A percentile compares a stretch with the other conserved stretches of the same genome.
Evolutionary conservation across 2,329 filamentous ascomycete genomes (phyloP).

Genomic region (Colletotrichum lini): DNA sequence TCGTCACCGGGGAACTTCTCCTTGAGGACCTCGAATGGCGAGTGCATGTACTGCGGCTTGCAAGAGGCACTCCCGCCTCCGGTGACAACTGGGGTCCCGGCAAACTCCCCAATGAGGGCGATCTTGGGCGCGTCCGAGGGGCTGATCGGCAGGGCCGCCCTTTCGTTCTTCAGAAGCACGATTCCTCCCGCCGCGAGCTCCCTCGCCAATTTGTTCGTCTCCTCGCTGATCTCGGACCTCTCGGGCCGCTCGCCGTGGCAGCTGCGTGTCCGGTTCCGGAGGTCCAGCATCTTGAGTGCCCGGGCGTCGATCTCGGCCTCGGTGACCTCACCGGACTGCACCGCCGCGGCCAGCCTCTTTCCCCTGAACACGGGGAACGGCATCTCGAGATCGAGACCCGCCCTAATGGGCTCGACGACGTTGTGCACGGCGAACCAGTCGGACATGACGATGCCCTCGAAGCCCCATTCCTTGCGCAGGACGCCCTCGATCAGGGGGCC

Average conservation of each 20-base stretch:
- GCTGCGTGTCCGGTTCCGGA: slow-evolving; percentile 29
- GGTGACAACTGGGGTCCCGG: slow-evolving; percentile 18
- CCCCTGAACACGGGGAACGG: slow-evolving; percentile 45
- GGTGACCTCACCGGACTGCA: slow-evolving; percentile 37
- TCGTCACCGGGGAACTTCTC: neutral
- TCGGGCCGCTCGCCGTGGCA: slow-evolving; percentile 33
- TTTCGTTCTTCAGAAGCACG: slow-evolving; percentile 43
- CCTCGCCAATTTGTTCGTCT: slow-evolving; percentile 40
- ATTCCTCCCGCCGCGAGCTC: slow-evolving; percentile 42
- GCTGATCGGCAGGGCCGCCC: slow-evolving; percentile 19
- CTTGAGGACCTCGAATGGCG: slow-evolving; percentile 33
- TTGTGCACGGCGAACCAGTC: slow-evolving; percentile 54
- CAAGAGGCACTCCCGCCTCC: slow-evolving; percentile 39
- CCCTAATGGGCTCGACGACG: slow-evolving; percentile 49
- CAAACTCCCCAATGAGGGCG: slow-evolving; percentile 34
- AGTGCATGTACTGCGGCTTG: slow-evolving; percentile 38
- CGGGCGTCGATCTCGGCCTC: slow-evolving; percentile 39
- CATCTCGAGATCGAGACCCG: slow-evolving; percentile 54
- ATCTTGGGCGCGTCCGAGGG: slow-evolving; percentile 5
- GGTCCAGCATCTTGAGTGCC: slow-evolving; percentile 41
- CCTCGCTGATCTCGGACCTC: slow-evolving; percentile 33
- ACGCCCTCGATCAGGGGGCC: slow-evolving; percentile 44
- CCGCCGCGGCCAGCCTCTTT: slow-evolving; percentile 41
- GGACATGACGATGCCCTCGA: slow-evolving; percentile 52
- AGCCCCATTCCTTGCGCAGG: slow-evolving; percentile 52